A percentile compares a stretch with the other conserved stretches of the same genome.
Conservation (phyloP, 768 basidiomycete species). For the Boletus rubropictus region DNA sequence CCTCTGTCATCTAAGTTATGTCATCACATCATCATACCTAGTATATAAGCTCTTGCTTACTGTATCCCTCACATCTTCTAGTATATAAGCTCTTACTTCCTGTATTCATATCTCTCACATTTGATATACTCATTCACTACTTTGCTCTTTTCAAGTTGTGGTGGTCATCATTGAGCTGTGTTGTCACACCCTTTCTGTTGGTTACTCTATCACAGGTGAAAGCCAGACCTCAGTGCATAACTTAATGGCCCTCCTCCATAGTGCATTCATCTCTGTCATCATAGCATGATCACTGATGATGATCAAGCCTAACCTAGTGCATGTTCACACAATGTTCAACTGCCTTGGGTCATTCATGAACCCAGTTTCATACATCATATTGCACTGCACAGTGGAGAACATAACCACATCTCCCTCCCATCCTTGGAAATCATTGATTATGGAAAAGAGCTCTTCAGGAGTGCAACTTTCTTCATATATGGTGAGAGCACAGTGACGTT, state of each 20-base stretch:
- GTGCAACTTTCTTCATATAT: conserved; percentile 51
- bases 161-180: no score
- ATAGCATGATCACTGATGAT: conserved; percentile 55
- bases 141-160: no score
- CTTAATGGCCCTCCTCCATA: conserved; percentile 50
- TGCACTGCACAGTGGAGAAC: conserved; percentile 60
- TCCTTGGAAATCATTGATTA: conserved; percentile 52
- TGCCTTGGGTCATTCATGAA: conserved; percentile 59
- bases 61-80: no score
- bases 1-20: no score
- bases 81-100: no score
- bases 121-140: no score
- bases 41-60: no score
- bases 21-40: no score
- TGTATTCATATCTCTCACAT: no score
- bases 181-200: no score
- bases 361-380: conserved; percentile 54
- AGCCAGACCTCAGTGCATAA: conserved; percentile 27
- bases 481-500: conserved; percentile 40
- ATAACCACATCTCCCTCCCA: conserved; percentile 64
- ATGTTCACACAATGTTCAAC: conserved; percentile 59
- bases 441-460: conserved; percentile 34
- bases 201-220: conserved; percentile 3
- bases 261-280: conserved; percentile 34
- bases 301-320: conserved; percentile 52